Conservation (phyloP, 2,329 filamentous ascomycete genomes). For the Rutstroemia sydowiana region DNA sequence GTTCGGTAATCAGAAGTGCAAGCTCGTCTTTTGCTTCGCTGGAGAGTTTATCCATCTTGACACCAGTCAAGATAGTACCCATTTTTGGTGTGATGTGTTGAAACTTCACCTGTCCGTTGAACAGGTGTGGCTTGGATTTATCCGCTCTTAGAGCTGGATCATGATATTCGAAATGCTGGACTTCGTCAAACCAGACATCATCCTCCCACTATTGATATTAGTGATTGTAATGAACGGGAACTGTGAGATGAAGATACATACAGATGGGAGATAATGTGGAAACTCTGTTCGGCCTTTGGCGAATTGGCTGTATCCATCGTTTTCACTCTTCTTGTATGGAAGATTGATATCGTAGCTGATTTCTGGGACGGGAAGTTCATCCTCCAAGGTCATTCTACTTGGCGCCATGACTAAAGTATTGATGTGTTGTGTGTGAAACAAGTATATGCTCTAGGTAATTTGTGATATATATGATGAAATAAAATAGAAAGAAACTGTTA, state of each 20-base stretch:
- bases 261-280: slow-evolving; percentile 37
- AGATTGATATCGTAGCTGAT: slow-evolving; percentile 39
- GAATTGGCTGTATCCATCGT: slow-evolving; percentile 32
- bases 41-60: slow-evolving; percentile 33
- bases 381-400: slow-evolving; percentile 16
- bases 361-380: slow-evolving; percentile 16
- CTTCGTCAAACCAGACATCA: slow-evolving; percentile 37
- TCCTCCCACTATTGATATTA: slow-evolving; percentile 33
- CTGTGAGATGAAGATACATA: background rate
- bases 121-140: slow-evolving; percentile 52
- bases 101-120: slow-evolving; percentile 54
- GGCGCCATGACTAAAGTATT: slow-evolving; percentile 16
- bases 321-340: slow-evolving; percentile 36
- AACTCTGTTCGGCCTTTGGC: slow-evolving; percentile 33
- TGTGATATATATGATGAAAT: background rate
- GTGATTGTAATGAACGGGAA: background rate
- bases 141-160: slow-evolving; percentile 49
- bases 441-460: background rate
- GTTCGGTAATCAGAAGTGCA: slow-evolving; percentile 35
- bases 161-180: slow-evolving; percentile 36
- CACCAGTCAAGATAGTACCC: slow-evolving; percentile 34
- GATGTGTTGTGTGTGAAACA: no score
- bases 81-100: slow-evolving; percentile 44
- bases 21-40: slow-evolving; percentile 36
- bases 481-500: slow-evolving; percentile 7